Base-by-base conservation (phyloP, 2,329 filamentous ascomycete genomes). In the Trichoderma hamatum region DNA sequence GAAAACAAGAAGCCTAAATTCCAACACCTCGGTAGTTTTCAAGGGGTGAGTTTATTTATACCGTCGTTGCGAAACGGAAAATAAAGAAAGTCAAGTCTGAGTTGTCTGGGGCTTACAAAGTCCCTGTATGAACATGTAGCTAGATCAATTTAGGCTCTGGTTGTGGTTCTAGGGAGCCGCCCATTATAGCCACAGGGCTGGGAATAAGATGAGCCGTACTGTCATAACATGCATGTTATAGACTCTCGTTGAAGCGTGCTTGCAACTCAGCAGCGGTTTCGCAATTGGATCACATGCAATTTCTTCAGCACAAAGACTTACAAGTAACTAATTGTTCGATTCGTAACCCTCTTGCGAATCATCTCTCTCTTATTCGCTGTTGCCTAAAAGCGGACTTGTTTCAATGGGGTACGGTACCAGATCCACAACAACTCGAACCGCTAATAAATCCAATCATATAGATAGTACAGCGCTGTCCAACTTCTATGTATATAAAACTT, bases 341-440 rank as follows among this genome's bases (percentile, higher is more conserved):
- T 61, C 59, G 59, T 61, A 49, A 61, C 26, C 59, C 16, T 61
- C 59, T 61, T 49, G 43, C 59, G 59, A 49, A 49, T 49, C 26
- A 30, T 61, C 13, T 21, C 39, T 46, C 34, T 28, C 1, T 43
- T n/a, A 16, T 46, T 60, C 39, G 11, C 6, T 61, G 28, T 49
- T 32, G 59, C 59, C 59, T 61, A 43, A 32, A 60, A 14, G 39
- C 19, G 43, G 39, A 14, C n/a, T 61, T 30, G 10, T 16, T 16
- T 16, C 7, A 32, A 49, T 0, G 11, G 58, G 58, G 26, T 61
- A 61, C 59, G 19, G 43, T 32, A 24, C 59, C 13, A 11, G 11
- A 34, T 61, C 59, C 59, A 9, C 24, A 26, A n/a, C n/a, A 16
- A 7, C 5, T 54, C 26, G 28, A 54, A 54, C 24, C 51, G 51